Percentiles rank a stretch among this genome's conserved stretches.
Conservation (phyloP, 768 basidiomycete genomes). For the Hortiboletus campestris region DNA sequence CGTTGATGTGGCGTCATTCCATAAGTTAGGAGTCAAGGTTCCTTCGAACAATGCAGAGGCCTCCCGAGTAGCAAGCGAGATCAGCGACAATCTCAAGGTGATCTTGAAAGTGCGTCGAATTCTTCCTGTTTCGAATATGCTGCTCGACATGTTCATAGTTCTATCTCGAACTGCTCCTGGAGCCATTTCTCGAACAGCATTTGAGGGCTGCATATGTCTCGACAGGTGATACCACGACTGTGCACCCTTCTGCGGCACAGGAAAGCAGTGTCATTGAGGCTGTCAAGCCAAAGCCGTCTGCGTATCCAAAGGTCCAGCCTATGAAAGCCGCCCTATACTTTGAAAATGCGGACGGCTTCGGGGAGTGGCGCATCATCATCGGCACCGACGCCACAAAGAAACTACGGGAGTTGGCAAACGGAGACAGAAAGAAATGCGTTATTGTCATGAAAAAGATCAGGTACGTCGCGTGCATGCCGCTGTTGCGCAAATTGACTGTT, state of each 20-base stretch:
- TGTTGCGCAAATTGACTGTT: neutral
- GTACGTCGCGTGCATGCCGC: constrained; percentile 33
- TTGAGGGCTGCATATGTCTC: constrained; percentile 11
- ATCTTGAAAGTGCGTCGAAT: constrained; percentile 28
- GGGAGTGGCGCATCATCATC: constrained; percentile 63
- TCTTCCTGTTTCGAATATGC: too few relatives aligned
- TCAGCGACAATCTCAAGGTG: constrained; percentile 26
- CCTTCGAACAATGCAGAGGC: constrained; percentile 28
- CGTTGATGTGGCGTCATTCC: constrained; percentile 32
- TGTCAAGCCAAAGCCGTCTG: constrained; percentile 20
- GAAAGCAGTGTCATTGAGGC: neutral
- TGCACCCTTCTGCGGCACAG: neutral
- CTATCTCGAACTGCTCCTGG: constrained; percentile 22
- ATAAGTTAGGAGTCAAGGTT: constrained; percentile 24
- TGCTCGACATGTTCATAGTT: constrained; percentile 17
- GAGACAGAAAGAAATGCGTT: constrained; percentile 44
- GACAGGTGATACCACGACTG: neutral
- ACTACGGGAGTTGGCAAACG: constrained; percentile 46
- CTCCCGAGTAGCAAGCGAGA: neutral
- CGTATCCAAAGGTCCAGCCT: constrained; percentile 50
- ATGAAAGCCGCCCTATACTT: constrained; percentile 63
- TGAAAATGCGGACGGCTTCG: constrained; percentile 57
- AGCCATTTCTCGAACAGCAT: constrained; percentile 10
- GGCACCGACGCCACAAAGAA: constrained; percentile 48
- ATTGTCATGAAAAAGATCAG: constrained; percentile 69